Evolutionary conservation across 352 stramenopile species (phyloP), one percentile per base, ranked within the genome.

Genomic region (Pythium chondricola): DNA sequence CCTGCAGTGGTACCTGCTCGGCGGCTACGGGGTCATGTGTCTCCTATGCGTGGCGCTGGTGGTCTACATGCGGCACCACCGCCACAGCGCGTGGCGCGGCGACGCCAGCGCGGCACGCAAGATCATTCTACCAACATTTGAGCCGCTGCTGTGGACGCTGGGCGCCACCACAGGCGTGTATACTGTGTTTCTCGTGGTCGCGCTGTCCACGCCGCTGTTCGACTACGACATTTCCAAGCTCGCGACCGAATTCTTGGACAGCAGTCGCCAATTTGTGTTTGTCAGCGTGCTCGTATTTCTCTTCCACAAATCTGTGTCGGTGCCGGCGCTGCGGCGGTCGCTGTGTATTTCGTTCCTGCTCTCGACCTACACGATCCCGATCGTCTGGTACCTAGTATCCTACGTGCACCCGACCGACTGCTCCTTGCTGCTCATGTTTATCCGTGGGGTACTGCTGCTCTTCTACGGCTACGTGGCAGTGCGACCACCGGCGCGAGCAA

Each of bases 111-210:
- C 80, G 2, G 80, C 77, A 7, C 62, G 71, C 9, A 74, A 77
- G 54, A 67, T 88, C 27, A 67, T 92, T 9, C 41, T 92, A 2
- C 81, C 81, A 3, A 65, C 77, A 2, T 90, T 88, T 38, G 71
- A 88, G 52, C 75, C 77, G 21, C 38, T 88, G 22, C 48, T 91
- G n/a, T 52, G 45, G 45, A 52, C 43, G 13, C 33, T 59, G 2
- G 51, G 43, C 17, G 51, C 16, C n/a, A 43, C 51, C 18, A 59
- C 51, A 4, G 43, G 43, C n/a, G 33, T 18, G 3, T 59, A 59
- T 29, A 44, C 43, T 9, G 5, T 30, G 14, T 59, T 53, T 37
- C 52, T 59, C 13, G 30, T 39, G 2, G 79, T 71, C 60, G 48
- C 84, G 2, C 52, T 90, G 17, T 59, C 50, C 14, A 30, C 35